These are phyloP conservation scores for Macrophomina phaseolina DNA, from an alignment of 2,329 filamentous ascomycete species.

Conservation along the genomic window DNA sequence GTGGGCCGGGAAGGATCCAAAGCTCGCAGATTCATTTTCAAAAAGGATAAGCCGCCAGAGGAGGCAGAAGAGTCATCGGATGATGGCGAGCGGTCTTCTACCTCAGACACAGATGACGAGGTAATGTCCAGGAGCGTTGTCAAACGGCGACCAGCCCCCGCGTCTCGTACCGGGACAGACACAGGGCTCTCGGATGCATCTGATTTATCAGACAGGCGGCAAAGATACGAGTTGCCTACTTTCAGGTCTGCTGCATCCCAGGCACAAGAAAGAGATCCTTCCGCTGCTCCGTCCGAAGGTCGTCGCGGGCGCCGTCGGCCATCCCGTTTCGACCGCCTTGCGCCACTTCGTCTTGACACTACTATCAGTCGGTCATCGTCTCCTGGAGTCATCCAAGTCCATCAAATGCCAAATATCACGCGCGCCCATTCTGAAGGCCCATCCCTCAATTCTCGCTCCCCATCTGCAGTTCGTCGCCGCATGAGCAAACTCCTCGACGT, in stretches of 20 bases:
- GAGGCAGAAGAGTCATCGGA: constrained; percentile 33
- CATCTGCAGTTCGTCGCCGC: constrained; percentile 34
- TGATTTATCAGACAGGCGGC: constrained; percentile 1
- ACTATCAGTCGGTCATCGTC: constrained; percentile 26
- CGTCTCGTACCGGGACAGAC: constrained; percentile 16
- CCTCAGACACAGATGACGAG: constrained; percentile 52
- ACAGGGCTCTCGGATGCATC: constrained; percentile 13
- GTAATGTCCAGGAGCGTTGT: constrained; percentile 26
- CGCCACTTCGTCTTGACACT: constrained; percentile 58
- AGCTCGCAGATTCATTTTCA: constrained; percentile 66
- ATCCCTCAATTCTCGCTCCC: constrained; percentile 33
- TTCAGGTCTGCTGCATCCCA: constrained; percentile 24
- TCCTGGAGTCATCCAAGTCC: constrained; percentile 12
- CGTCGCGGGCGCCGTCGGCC: constrained; percentile 45
- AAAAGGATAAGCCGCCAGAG: constrained; percentile 56
- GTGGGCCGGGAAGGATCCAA: constrained; percentile 69
- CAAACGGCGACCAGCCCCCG: constrained; percentile 1
- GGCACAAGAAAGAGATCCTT: background rate
- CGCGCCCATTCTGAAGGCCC: constrained; percentile 11
- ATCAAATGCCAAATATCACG: background rate
- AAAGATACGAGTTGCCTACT: constrained; percentile 17
- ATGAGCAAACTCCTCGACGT: constrained; percentile 41
- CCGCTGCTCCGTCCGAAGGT: constrained; percentile 2
- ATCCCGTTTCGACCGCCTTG: constrained; percentile 51
- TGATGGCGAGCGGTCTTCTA: constrained; percentile 53